Evolutionary conservation across 805 yeast species (phyloP), one percentile per base, ranked within the genome.

Genomic region (Wickerhamomyces xylosicus): DNA sequence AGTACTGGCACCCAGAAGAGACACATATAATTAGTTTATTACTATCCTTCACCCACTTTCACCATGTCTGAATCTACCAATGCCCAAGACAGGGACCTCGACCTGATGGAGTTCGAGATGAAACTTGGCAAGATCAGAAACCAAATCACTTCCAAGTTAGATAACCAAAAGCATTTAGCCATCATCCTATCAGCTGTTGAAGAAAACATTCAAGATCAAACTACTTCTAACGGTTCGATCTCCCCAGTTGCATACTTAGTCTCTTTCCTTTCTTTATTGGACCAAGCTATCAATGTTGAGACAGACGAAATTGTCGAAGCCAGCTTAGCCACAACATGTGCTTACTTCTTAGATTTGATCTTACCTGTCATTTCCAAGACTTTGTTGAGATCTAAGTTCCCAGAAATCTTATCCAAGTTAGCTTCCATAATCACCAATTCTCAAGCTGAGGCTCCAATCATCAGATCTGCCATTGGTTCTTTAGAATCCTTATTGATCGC

Each of bases 131-230:
- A 75, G 54, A 77, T 89, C 47, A 73, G 95, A 57, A 49, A 66
- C 4, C 96, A 87, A 53, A 62, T 72, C 50, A 70, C 62, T 45
- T 85, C 95, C n/a, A 86, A 85, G 56, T 64, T 89, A 37, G 86
- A 81, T 19, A 85, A 87, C 58, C 97, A 87, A 62, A 83, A 81
- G 53, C 86, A 82, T 54, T 67, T 85, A 46, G 95, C 96, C 8
- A 62, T 85, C 20, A 79, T 90, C 41, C 68, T 92, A 36, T 72
- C 81, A 18, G 95, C 97, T 3, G 89, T 92, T 36, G 99, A 92
- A 57, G 95, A 85, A 49, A 85, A 85, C 49, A 71, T 92, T 34
- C 67, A 71, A 48, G 54, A 53, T 10, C 58, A 59, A 43, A 52
- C 55, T 31, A 53, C 46, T n/a, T 37, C 33, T 9, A 53, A 18